Evolutionary conservation across 441 rosid species (phyloP), one percentile per base, ranked within the genome.

Genomic region (Jatropha podagrica): DNA sequence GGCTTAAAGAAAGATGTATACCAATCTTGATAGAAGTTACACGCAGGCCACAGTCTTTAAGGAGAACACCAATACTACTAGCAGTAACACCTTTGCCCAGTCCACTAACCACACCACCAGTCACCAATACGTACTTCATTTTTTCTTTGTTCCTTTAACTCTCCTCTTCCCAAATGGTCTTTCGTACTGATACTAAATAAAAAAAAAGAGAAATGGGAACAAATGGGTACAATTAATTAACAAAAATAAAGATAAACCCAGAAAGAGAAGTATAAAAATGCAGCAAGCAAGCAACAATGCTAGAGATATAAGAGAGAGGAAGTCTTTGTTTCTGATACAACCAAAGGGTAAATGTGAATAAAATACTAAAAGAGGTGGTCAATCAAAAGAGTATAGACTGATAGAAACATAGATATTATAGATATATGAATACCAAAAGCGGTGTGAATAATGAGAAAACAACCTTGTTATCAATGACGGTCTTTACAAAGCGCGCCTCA

Each of bases 71-170:
- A 70, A 90, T 86, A 79, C 97, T 92, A 66, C 98, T 94, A 6
- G 98, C 97, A 4, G 97, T 94, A 5, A 94, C 97, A 74, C 98
- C 97, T 84, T 94, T 94, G 10, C 98, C 98, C 65, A 94, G 89
- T 4, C 98, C 96, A 79, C 97, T 92, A 42, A 94, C 97, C 10
- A 94, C 98, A 46, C 98, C 98, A 75, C 98, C 98, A 2, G 97
- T 93, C 27, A 93, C 96, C 85, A 93, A 83, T 7, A 93, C 90
- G 77, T 93, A 93, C 90, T 93, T 93, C 98, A 93, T 94, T 76
- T 80, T 90, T 42, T 27, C 17, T 78, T 79, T 48, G 9, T 60
- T 71, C 59, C 37, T 62, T 75, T 68, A 14, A 5, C 17, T 23
- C 4, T 27, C 48, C 9, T 56, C 52, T 23, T 7, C 11, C 26